phyloP scores from a whole-genome alignment of 2,329 filamentous ascomycete species.

The Microascus cirrosus region DNA sequence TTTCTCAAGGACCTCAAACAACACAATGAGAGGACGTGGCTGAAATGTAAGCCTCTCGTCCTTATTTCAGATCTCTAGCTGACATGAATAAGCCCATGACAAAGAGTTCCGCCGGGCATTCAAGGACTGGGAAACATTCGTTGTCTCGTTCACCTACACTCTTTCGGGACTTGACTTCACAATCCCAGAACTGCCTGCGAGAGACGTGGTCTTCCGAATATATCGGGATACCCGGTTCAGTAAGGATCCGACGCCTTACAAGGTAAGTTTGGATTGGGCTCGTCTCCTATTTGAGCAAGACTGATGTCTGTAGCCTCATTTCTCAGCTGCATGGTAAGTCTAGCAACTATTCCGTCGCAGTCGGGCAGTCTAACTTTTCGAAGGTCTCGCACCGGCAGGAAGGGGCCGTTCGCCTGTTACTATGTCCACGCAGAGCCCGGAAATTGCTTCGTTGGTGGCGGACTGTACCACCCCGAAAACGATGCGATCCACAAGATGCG shows the following conservation, averaged over 20 bases:
- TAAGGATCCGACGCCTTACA: slow-evolving; percentile 79
- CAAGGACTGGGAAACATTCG: slow-evolving; percentile 72
- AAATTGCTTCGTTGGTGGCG: slow-evolving; percentile 65
- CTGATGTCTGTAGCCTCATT: slow-evolving; percentile 48
- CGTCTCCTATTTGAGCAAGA: background rate
- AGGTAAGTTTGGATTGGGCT: slow-evolving; percentile 38
- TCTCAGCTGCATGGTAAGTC: slow-evolving; percentile 64
- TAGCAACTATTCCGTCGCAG: background rate
- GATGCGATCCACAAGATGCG: slow-evolving; percentile 56
- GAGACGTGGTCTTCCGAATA: slow-evolving; percentile 80
- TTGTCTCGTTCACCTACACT: slow-evolving; percentile 59
- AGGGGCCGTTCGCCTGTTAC: slow-evolving; percentile 80
- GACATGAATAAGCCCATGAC: slow-evolving; percentile 52
- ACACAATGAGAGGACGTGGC: slow-evolving; percentile 48
- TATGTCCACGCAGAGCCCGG: slow-evolving; percentile 74
- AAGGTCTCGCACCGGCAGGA: slow-evolving; percentile 72
- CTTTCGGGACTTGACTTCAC: slow-evolving; percentile 66
- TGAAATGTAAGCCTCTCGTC: slow-evolving; percentile 33
- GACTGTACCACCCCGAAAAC: slow-evolving; percentile 69
- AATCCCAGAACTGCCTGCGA: slow-evolving; percentile 73
- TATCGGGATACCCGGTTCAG: slow-evolving; percentile 79
- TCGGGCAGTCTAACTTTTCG: slow-evolving; percentile 9
- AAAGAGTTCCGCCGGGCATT: slow-evolving; percentile 66
- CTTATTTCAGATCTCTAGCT: background rate
- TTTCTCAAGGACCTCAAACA: slow-evolving; percentile 48